Conservation (phyloP, 345 rosid species). For the Eucalyptus coolabah region DNA sequence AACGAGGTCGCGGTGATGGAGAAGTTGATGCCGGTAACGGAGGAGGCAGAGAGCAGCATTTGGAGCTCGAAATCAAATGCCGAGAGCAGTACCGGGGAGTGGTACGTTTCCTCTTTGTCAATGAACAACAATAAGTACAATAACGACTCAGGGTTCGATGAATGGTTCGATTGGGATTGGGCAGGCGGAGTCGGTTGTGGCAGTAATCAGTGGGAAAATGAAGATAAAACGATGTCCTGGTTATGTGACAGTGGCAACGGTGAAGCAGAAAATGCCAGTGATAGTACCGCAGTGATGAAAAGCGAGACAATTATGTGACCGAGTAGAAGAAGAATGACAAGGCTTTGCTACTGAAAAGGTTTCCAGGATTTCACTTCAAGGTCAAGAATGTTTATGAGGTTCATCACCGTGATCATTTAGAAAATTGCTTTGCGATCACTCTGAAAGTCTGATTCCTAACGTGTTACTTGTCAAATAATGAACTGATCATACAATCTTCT, state of each 20-base stretch:
- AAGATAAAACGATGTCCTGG: constrained; percentile 10
- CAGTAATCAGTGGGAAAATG: not conserved
- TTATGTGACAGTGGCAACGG: not conserved
- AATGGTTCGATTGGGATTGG: constrained; percentile 26
- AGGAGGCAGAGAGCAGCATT: not conserved
- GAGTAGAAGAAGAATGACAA: not conserved
- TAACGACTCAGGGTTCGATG: not conserved
- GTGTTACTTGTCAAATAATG: not conserved
- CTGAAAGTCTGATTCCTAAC: not conserved
- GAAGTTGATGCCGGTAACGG: not conserved
- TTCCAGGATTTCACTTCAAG: not conserved
- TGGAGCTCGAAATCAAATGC: constrained; percentile 3
- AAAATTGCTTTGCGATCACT: not conserved
- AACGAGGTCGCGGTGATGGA: not conserved
- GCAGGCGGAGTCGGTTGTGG: not conserved
- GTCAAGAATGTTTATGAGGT: not conserved
- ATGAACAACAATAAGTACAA: not conserved
- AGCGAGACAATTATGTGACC: not conserved
- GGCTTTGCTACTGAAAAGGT: not conserved
- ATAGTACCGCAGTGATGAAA: not conserved
- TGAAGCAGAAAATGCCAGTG: not conserved
- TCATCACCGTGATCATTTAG: not conserved
- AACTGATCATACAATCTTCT: not conserved
- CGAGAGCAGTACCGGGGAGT: constrained; percentile 6
- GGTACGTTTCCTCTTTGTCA: not conserved